Conservation (phyloP, 2,329 filamentous ascomycete genomes). For the Aspergillus phoenicis region DNA sequence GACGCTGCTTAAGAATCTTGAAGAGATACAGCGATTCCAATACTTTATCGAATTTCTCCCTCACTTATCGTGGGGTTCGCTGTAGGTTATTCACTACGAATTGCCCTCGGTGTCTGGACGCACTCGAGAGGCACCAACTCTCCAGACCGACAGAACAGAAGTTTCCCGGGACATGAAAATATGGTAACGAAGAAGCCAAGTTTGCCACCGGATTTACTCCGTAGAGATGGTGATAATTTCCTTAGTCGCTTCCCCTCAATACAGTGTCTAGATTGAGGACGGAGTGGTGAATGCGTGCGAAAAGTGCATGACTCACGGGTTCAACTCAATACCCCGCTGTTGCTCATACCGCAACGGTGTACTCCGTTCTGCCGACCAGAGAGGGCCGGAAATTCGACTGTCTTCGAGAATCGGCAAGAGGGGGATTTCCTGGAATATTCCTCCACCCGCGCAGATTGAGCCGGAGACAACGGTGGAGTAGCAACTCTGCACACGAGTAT, state of each 20-base stretch:
- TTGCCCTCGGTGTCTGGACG: not conserved
- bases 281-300: too few species aligned
- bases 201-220: not conserved
- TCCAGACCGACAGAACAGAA: not conserved
- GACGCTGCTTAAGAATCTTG: not conserved
- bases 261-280: not conserved
- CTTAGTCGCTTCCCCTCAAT: not conserved
- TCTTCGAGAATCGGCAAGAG: not conserved
- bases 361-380: not conserved
- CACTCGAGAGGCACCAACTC: not conserved
- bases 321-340: constrained; percentile 1
- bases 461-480: not conserved
- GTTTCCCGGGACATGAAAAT: not conserved
- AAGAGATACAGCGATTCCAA: too few species aligned
- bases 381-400: not conserved
- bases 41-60: too few species aligned
- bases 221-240: not conserved
- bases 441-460: not conserved
- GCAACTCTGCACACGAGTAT: constrained; percentile 2
- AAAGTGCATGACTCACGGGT: not conserved
- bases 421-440: not conserved
- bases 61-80: too few species aligned
- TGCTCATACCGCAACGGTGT: not conserved
- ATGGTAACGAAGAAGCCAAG: not conserved
- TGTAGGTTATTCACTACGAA: not conserved